These are phyloP conservation scores for Rhodotorula paludigena DNA, from an alignment of 768 basidiomycete species.

Conservation along the genomic window DNA sequence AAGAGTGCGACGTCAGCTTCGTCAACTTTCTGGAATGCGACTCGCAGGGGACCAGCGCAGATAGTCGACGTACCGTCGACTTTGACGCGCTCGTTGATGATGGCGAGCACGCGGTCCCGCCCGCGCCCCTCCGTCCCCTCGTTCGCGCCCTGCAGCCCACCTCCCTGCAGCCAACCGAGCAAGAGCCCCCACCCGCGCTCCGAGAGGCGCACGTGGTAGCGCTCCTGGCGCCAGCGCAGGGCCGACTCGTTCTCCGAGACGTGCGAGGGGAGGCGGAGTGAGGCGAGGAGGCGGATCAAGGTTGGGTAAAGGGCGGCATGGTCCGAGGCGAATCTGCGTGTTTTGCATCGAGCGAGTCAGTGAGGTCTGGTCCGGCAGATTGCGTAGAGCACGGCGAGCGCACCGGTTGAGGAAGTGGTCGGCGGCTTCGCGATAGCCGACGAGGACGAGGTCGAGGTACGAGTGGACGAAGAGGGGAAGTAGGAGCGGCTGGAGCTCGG, in stretches of 20 bases:
- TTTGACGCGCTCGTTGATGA: conserved; percentile 86
- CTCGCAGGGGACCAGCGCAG: neutral
- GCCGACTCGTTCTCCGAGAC: conserved; percentile 76
- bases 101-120: conserved; percentile 81
- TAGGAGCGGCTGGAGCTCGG: conserved; percentile 85
- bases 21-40: no score
- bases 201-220: conserved; percentile 83
- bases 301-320: conserved; percentile 54
- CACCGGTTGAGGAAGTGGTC: conserved; percentile 44
- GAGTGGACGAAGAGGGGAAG: conserved; percentile 98
- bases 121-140: conserved; percentile 57
- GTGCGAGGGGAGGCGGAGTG: conserved; percentile 74
- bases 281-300: conserved; percentile 70
- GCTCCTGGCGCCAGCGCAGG: conserved; percentile 78
- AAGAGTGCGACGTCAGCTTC: neutral
- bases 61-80: conserved; percentile 66
- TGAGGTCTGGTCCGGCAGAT: no score
- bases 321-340: conserved; percentile 54
- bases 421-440: conserved; percentile 80
- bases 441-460: conserved; percentile 86
- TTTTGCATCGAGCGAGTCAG: neutral
- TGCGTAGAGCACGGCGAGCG: no score
- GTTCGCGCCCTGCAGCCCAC: conserved; percentile 49
- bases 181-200: conserved; percentile 85
- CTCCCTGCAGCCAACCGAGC: conserved; percentile 93